Evolutionary conservation across 371 early-diverging fungal species (phyloP).

Genomic region (Umbelopsis sp.): DNA sequence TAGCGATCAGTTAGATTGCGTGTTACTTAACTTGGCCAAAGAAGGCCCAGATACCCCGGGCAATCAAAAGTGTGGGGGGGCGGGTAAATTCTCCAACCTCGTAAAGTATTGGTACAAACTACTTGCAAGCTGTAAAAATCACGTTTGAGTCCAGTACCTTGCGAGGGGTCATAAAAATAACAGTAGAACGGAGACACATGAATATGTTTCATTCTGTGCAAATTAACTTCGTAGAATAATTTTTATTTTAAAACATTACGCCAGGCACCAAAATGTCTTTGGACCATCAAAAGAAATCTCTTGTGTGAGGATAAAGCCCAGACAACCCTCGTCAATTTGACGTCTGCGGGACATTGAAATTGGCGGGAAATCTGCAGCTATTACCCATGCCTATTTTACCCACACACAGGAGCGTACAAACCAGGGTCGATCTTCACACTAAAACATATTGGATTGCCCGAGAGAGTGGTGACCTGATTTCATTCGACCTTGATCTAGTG

Average conservation of each 20-base stretch:
- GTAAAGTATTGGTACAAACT: no score
- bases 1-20: background rate
- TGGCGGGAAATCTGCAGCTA: background rate
- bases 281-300: background rate
- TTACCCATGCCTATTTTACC: background rate
- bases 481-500: background rate
- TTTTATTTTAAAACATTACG: no score
- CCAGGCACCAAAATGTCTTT: no score
- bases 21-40: background rate
- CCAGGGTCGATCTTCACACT: background rate
- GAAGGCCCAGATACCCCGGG: no score
- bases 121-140: background rate
- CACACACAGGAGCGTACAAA: slow-evolving; percentile 8
- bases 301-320: background rate
- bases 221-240: background rate
- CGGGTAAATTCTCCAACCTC: no score
- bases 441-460: background rate
- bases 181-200: slow-evolving; percentile 3
- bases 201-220: background rate
- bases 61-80: no score
- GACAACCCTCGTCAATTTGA: no score
- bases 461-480: background rate
- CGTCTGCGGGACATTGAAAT: background rate
- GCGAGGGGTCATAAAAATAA: background rate
- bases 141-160: background rate